Evolutionary conservation across 108 stramenopile genomes (phyloP).

Genomic region (Nitzschia sp.): DNA sequence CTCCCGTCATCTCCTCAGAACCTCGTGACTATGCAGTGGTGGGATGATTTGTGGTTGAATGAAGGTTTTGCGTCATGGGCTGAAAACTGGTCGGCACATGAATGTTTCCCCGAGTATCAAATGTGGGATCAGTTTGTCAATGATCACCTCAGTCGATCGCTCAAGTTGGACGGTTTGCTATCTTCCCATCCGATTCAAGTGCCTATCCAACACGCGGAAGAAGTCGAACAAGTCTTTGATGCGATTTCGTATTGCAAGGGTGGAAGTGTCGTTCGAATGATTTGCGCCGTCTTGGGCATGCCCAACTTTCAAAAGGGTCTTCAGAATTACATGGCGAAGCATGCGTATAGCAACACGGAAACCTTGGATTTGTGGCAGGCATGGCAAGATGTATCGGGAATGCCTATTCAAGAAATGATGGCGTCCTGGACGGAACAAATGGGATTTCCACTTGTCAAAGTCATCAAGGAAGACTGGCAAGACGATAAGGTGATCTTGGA

Average conservation of each 20-base stretch:
- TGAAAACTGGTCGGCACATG: conserved; percentile 82
- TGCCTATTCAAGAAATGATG: conserved; percentile 91
- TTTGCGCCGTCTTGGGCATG: conserved; percentile 88
- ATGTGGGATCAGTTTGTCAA: conserved; percentile 92
- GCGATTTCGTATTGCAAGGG: conserved; percentile 92
- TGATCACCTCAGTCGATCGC: conserved; percentile 77
- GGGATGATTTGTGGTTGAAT: conserved; percentile 98
- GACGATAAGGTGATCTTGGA: conserved; percentile 74
- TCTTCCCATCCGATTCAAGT: conserved; percentile 94
- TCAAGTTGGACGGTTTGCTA: conserved; percentile 85
- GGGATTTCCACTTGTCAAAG: conserved; percentile 88
- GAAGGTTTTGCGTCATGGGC: conserved; percentile 96
- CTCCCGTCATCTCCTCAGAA: too few relatives aligned
- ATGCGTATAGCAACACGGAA: conserved; percentile 91
- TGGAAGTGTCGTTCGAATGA: conserved; percentile 89
- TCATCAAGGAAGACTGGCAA: conserved; percentile 70
- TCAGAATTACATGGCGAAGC: conserved; percentile 82
- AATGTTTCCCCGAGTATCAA: conserved; percentile 53
- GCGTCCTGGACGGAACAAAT: conserved; percentile 95
- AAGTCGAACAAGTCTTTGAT: conserved; percentile 98
- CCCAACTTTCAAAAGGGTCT: conserved; percentile 79
- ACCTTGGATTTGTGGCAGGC: conserved; percentile 93
- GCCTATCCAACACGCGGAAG: conserved; percentile 90
- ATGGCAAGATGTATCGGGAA: conserved; percentile 89
- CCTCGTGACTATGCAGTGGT: conserved; percentile 96